A percentile compares a stretch with the other conserved stretches of the same genome.
Conservation (phyloP, 805 yeast species). For the Saccharomycopsis malanga region DNA sequence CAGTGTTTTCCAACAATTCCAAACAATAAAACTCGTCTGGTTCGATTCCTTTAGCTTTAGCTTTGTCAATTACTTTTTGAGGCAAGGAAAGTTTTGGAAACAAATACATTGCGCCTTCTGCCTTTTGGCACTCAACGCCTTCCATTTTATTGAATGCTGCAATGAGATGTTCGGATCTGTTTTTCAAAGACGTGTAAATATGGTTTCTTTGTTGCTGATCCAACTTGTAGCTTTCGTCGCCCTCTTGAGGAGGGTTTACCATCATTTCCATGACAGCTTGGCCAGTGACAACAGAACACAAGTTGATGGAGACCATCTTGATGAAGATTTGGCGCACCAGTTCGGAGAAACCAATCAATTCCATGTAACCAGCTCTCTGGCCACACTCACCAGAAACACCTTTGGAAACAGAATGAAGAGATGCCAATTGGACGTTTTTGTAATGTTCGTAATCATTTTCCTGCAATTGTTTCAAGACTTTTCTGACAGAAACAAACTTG, state of each 20-base stretch:
- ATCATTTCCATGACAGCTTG: conserved; percentile 89
- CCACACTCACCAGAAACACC: conserved; percentile 99
- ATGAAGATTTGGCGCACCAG: conserved; percentile 65
- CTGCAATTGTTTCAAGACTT: conserved; percentile 62
- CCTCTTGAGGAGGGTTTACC: conserved; percentile 82
- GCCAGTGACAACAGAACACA: conserved; percentile 93
- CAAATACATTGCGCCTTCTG: conserved; percentile 97
- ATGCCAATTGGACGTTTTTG: conserved; percentile 76
- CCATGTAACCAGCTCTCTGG: conserved; percentile 99
- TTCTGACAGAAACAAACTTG: conserved; percentile 77
- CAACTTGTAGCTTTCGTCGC: conserved; percentile 65
- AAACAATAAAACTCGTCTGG: conserved; percentile 90
- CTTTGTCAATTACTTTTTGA: conserved; percentile 53
- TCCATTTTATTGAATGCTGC: conserved; percentile 70
- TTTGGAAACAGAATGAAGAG: conserved; percentile 94
- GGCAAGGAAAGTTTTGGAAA: conserved; percentile 75
- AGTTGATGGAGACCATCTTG: conserved; percentile 83
- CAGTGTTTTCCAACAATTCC: conserved; percentile 76
- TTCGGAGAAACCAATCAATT: conserved; percentile 68
- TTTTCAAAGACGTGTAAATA: conserved; percentile 55
- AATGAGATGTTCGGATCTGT: conserved; percentile 59
- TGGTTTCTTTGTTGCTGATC: conserved; percentile 55
- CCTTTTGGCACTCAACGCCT: conserved; percentile 79
- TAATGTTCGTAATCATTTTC: conserved; percentile 43
- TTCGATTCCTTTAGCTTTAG: conserved; percentile 45